A percentile compares a stretch with the other conserved stretches of the same genome.
phyloP scores from a whole-genome alignment of 768 basidiomycete genomes.

The Trametes maxima region DNA sequence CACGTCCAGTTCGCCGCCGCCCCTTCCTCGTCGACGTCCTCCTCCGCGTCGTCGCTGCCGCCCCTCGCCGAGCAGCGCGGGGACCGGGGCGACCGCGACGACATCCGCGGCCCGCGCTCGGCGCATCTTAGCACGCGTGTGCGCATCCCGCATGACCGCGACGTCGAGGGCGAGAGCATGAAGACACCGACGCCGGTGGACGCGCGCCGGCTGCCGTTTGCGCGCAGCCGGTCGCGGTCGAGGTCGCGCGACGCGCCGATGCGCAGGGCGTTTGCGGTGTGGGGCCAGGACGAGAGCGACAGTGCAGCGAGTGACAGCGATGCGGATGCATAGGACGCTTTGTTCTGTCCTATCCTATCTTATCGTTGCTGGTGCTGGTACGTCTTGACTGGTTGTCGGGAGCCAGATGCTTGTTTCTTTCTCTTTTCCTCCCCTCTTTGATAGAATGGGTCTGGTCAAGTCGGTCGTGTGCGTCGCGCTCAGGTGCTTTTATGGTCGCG shows the following conservation, averaged over 20 bases:
- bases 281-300: constrained; percentile 89
- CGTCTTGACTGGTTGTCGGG: not conserved
- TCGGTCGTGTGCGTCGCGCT: not conserved
- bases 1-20: constrained; percentile 52
- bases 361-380: not conserved
- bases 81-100: constrained; percentile 55
- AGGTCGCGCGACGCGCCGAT: constrained; percentile 24
- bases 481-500: not conserved
- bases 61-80: constrained; percentile 39
- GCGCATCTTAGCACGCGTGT: constrained; percentile 36
- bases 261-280: constrained; percentile 65
- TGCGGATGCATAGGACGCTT: constrained; percentile 16
- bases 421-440: not conserved
- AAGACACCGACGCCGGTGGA: constrained; percentile 60
- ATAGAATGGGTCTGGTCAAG: not conserved
- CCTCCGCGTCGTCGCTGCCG: constrained; percentile 38
- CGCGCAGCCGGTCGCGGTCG: constrained; percentile 29
- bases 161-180: constrained; percentile 53
- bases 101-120: constrained; percentile 44
- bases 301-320: constrained; percentile 80
- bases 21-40: constrained; percentile 38
- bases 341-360: not conserved
- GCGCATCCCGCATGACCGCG: constrained; percentile 62
- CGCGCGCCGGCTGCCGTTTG: constrained; percentile 27
- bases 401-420: not conserved